phyloP scores from a whole-genome alignment of 2,329 filamentous ascomycete species.

The Cercospora janseana region DNA sequence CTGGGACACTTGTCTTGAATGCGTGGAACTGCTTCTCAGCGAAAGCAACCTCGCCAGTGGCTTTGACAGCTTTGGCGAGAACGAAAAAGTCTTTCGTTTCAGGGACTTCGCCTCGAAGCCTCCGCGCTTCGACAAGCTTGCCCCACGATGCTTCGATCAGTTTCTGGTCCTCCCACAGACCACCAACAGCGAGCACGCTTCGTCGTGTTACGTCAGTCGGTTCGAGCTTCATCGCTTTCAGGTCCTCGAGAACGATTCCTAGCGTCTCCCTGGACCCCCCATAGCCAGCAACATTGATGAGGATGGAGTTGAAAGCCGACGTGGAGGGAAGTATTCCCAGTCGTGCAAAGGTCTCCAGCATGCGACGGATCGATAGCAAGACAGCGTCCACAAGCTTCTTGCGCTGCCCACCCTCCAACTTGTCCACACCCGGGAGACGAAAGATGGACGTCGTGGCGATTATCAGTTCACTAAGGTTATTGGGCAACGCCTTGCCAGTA shows the following conservation, averaged over 20 bases:
- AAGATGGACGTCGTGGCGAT: conserved; percentile 35
- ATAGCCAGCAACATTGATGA: conserved; percentile 38
- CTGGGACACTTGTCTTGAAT: conserved; percentile 14
- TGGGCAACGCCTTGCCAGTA: conserved; percentile 38
- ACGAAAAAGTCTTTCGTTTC: conserved; percentile 32
- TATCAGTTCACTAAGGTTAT: conserved; percentile 42
- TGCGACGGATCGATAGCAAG: conserved; percentile 30
- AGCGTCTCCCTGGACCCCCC: conserved; percentile 34
- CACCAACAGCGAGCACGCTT: conserved; percentile 38
- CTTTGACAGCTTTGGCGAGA: conserved; percentile 31
- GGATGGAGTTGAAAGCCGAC: conserved; percentile 41
- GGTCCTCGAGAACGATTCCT: conserved; percentile 32
- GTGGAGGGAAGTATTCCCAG: conserved; percentile 32
- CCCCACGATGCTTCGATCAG: conserved; percentile 35
- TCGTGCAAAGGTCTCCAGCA: conserved; percentile 34
- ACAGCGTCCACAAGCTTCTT: conserved; percentile 28
- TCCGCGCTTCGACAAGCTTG: conserved; percentile 28
- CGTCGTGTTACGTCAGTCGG: conserved; percentile 38
- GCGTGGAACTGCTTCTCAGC: conserved; percentile 26
- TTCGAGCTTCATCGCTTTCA: conserved; percentile 31
- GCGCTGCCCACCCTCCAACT: conserved; percentile 23
- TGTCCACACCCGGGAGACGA: conserved; percentile 25
- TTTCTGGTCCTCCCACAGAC: conserved; percentile 32
- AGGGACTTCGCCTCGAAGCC: conserved; percentile 12
- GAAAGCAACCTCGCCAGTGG: conserved; percentile 22